phyloP scores from a whole-genome alignment of 768 basidiomycete genomes.

The Lactarius sp. region DNA sequence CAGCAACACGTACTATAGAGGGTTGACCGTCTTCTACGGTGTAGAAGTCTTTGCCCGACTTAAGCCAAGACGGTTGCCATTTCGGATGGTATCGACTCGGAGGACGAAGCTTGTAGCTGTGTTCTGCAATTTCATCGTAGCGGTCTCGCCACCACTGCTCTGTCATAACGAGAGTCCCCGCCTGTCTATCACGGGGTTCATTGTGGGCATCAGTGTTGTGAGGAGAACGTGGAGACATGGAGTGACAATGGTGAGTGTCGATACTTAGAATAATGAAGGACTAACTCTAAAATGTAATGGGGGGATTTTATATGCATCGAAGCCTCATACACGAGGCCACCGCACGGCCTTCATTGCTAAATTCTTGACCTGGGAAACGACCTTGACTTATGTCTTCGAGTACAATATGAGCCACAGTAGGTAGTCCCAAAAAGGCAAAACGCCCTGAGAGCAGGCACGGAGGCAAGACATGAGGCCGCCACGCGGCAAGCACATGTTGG shows the following conservation, averaged over 20 bases:
- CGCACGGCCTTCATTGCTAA: no score
- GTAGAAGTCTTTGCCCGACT: background rate
- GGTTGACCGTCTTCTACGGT: background rate
- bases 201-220: background rate
- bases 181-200: background rate
- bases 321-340: no score
- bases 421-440: no score
- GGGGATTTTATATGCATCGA: no score
- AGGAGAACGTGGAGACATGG: background rate
- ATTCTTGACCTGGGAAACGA: no score
- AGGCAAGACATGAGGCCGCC: no score
- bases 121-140: background rate
- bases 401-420: no score
- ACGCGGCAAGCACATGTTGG: no score
- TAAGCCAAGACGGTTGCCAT: background rate
- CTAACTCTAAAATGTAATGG: background rate
- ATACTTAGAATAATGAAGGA: background rate
- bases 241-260: background rate
- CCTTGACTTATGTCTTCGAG: no score
- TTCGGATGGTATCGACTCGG: background rate
- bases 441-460: no score
- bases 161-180: background rate
- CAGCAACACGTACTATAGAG: background rate
- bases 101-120: constrained; percentile 4
- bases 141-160: background rate